phyloP scores from a whole-genome alignment of 2,329 filamentous ascomycete species.

The Trichoderma brevicompactum region DNA sequence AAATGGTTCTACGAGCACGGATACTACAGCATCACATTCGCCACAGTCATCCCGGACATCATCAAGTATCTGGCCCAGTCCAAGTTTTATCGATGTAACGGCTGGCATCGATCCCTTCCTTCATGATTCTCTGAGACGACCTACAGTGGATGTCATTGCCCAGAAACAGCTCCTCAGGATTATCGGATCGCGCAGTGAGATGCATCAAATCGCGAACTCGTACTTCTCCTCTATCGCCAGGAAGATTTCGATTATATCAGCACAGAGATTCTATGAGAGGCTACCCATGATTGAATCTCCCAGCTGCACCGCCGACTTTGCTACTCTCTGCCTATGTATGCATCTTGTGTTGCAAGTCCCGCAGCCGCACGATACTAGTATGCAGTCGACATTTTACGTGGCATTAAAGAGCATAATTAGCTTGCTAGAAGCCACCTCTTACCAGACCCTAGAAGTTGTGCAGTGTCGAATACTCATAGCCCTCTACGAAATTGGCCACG shows the following conservation, averaged over 20 bases:
- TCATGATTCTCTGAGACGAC: not conserved
- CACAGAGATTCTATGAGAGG: conserved; percentile 5
- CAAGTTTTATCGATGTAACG: not conserved
- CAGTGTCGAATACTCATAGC: not conserved
- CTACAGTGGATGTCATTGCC: conserved; percentile 10
- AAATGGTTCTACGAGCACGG: not conserved
- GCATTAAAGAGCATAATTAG: not conserved
- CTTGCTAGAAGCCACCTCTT: not conserved
- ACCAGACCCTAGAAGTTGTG: not conserved
- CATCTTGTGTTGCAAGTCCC: not conserved
- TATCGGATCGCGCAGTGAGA: not conserved
- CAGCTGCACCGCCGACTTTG: not conserved
- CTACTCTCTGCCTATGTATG: not conserved
- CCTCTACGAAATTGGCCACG: conserved; percentile 2
- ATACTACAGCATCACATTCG: not conserved
- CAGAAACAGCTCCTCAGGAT: not conserved
- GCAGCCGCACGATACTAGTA: not conserved
- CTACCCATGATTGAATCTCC: conserved; percentile 3
- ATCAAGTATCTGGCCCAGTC: not conserved
- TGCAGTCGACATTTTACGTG: conserved; percentile 7
- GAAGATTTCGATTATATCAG: not conserved
- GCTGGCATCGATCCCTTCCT: not conserved
- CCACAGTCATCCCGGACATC: not conserved
- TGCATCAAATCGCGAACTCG: not conserved
- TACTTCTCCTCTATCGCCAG: conserved; percentile 2